These are phyloP conservation scores for Xylaria sp. DNA, from an alignment of 2,329 filamentous ascomycete species.

Conservation along the genomic window DNA sequence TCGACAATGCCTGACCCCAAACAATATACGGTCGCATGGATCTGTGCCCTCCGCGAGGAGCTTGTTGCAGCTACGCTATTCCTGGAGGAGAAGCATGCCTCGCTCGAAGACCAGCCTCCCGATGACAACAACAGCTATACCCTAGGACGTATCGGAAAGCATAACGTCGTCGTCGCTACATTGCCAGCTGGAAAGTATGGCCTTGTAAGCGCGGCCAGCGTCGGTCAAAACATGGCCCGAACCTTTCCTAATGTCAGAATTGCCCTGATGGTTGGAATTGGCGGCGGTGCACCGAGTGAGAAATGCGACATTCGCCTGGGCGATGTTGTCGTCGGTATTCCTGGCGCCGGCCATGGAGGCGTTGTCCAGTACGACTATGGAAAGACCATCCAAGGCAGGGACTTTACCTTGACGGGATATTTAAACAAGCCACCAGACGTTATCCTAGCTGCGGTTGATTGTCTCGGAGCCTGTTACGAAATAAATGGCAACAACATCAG, in stretches of 20 bases:
- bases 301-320: constrained; percentile 32
- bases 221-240: constrained; percentile 24
- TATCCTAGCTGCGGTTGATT: not conserved
- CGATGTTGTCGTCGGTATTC: constrained; percentile 32
- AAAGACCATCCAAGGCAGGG: constrained; percentile 24
- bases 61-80: constrained; percentile 35
- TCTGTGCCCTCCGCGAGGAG: constrained; percentile 37
- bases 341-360: constrained; percentile 18
- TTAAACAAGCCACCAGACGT: constrained; percentile 2
- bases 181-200: constrained; percentile 29
- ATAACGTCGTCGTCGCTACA: constrained; percentile 34
- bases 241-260: constrained; percentile 28
- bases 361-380: constrained; percentile 34
- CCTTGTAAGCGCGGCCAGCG: constrained; percentile 22
- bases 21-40: constrained; percentile 36
- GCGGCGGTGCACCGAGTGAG: constrained; percentile 29
- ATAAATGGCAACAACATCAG: not conserved
- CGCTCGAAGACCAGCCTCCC: constrained; percentile 22
- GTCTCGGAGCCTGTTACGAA: not conserved
- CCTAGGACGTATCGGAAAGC: constrained; percentile 30
- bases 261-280: constrained; percentile 33
- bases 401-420: constrained; percentile 10
- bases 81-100: constrained; percentile 36
- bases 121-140: constrained; percentile 30
- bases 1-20: too few species aligned